These are phyloP conservation scores for Xylariales sp. DNA, from an alignment of 2,329 filamentous ascomycete genomes.

Conservation along the genomic window DNA sequence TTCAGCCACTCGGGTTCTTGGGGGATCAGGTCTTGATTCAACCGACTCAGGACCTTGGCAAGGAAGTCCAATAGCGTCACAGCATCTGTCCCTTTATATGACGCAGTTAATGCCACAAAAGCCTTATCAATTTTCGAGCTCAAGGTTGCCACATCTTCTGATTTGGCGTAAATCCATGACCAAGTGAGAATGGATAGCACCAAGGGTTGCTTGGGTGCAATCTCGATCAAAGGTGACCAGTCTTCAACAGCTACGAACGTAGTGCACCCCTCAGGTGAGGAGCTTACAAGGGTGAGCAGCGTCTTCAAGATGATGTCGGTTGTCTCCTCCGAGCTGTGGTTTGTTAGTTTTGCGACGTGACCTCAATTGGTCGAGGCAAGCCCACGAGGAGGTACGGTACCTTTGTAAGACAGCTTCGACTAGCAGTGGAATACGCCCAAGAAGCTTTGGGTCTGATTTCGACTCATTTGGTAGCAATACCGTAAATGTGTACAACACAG, in stretches of 20 bases:
- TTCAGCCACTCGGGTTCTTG: slow-evolving; percentile 50
- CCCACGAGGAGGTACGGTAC: slow-evolving; percentile 30
- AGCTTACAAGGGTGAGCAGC: slow-evolving; percentile 50
- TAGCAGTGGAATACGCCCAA: slow-evolving; percentile 48
- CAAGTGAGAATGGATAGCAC: slow-evolving; percentile 52
- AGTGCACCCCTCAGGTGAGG: slow-evolving; percentile 43
- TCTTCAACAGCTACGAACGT: slow-evolving; percentile 44
- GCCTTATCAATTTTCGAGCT: slow-evolving; percentile 39
- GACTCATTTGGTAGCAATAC: slow-evolving; percentile 48
- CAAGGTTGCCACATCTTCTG: slow-evolving; percentile 27
- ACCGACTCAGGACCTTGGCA: slow-evolving; percentile 45
- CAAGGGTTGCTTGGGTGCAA: slow-evolving; percentile 48
- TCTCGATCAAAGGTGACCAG: slow-evolving; percentile 50
- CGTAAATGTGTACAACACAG: slow-evolving; percentile 59
- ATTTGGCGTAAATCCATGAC: slow-evolving; percentile 50
- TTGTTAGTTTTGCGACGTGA: slow-evolving; percentile 8
- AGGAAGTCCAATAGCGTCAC: slow-evolving; percentile 56
- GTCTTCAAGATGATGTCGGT: slow-evolving; percentile 51
- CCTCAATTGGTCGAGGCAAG: background rate
- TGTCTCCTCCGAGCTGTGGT: slow-evolving; percentile 46
- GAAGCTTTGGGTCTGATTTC: slow-evolving; percentile 40
- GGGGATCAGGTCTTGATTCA: slow-evolving; percentile 36
- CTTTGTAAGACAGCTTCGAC: slow-evolving; percentile 49
- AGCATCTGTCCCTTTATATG: slow-evolving; percentile 55
- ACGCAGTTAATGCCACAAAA: slow-evolving; percentile 43